Percentiles rank a stretch among this genome's conserved stretches.
Evolutionary conservation across 768 basidiomycete species (phyloP).

Genomic region (Auricularia sp.): DNA sequence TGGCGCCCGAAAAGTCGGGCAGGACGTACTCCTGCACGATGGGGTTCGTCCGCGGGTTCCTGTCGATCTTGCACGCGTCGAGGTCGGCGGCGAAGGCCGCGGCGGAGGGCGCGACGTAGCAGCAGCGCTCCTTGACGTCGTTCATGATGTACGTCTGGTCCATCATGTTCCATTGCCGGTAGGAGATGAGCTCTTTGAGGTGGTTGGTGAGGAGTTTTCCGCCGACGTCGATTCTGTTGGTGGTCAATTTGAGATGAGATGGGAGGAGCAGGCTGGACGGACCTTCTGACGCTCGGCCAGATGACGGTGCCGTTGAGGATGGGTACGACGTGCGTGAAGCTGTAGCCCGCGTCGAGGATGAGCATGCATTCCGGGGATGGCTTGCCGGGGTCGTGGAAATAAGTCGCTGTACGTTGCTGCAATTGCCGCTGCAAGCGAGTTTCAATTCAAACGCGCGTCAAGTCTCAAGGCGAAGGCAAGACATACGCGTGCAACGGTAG

Average conservation of each 20-base stretch:
- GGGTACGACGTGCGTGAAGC: constrained; percentile 88
- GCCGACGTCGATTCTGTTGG: constrained; percentile 77
- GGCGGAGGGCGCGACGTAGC: constrained; percentile 58
- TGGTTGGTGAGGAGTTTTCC: constrained; percentile 95
- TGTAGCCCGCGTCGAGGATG: constrained; percentile 86
- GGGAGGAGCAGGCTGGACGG: constrained; percentile 11
- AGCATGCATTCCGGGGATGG: constrained; percentile 69
- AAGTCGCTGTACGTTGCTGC: background rate
- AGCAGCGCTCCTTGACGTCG: constrained; percentile 82
- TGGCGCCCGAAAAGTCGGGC: constrained; percentile 62
- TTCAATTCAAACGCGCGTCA: background rate
- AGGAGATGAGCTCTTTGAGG: constrained; percentile 76
- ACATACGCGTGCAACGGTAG: constrained; percentile 71
- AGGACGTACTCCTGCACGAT: constrained; percentile 86
- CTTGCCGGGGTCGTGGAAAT: constrained; percentile 6
- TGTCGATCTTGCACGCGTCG: constrained; percentile 46
- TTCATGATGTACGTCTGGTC: constrained; percentile 93
- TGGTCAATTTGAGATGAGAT: constrained; percentile 9
- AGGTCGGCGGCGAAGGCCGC: constrained; percentile 57
- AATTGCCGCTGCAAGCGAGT: constrained; percentile 6
- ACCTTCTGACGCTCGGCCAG: constrained; percentile 81
- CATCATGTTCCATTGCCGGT: constrained; percentile 98
- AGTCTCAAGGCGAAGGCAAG: constrained; percentile 9
- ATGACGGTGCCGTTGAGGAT: constrained; percentile 64
- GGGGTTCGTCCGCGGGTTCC: constrained; percentile 44